Conservation (phyloP, 257 asterid species). For the Perilla frutescens region DNA sequence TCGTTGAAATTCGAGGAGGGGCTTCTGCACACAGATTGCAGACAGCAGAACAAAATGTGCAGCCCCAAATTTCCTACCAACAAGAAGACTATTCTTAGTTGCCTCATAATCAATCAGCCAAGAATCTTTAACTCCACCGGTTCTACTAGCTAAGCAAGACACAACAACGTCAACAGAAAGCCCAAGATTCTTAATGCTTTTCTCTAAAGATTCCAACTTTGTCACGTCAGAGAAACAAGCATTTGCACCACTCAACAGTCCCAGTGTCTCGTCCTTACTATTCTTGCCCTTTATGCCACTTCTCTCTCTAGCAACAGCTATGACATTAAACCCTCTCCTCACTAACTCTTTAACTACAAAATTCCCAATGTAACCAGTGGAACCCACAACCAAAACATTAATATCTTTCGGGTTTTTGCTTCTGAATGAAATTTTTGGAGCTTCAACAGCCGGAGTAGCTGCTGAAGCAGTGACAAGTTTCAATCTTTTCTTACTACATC, state of each 20-base stretch:
- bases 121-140: constrained; percentile 91
- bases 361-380: constrained; percentile 94
- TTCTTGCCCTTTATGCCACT: constrained; percentile 81
- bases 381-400: constrained; percentile 82
- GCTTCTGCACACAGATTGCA: constrained; percentile 96
- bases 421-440: constrained; percentile 63
- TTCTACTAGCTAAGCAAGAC: constrained; percentile 94
- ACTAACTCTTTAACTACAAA: constrained; percentile 78
- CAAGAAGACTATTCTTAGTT: constrained; percentile 80
- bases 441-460: constrained; percentile 49
- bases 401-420: constrained; percentile 66
- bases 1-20: constrained; percentile 96
- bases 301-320: constrained; percentile 81
- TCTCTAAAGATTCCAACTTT: constrained; percentile 56
- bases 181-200: constrained; percentile 59
- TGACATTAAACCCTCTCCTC: constrained; percentile 86
- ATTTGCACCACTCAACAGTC: constrained; percentile 62
- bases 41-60: constrained; percentile 85
- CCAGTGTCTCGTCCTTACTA: constrained; percentile 66
- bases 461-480: constrained; percentile 49
- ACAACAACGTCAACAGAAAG: constrained; percentile 78
- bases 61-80: constrained; percentile 82
- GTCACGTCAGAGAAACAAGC: constrained; percentile 88
- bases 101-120: constrained; percentile 96
- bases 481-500: constrained; percentile 42